phyloP scores from a whole-genome alignment of 208 protist genomes.

The Leishmania tropica region DNA sequence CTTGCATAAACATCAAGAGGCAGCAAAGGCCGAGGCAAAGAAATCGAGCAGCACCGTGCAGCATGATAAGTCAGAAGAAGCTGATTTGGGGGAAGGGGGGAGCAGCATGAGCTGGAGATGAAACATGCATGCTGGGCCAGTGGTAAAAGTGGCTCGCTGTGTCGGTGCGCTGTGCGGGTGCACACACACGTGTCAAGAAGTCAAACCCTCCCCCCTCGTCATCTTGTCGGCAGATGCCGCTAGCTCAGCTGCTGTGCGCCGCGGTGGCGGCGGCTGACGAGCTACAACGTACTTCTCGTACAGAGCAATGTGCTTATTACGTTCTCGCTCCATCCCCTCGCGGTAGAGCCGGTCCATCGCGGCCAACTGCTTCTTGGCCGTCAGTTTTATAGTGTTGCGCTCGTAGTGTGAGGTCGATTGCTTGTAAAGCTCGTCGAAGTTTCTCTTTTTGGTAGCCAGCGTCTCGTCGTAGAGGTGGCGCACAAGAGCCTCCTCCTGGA shows the following conservation, averaged over 20 bases:
- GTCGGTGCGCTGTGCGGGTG: background rate
- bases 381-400: slow-evolving; percentile 43
- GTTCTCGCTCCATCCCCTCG: slow-evolving; percentile 77
- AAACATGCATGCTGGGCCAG: background rate
- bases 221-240: slow-evolving; percentile 58
- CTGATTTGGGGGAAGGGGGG: background rate
- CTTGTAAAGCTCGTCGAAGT: slow-evolving; percentile 49
- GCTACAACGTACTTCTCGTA: slow-evolving; percentile 79
- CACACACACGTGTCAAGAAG: slow-evolving; percentile 14
- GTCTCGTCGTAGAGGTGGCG: slow-evolving; percentile 75
- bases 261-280: slow-evolving; percentile 26
- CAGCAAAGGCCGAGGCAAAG: too few relatives aligned
- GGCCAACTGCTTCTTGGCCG: slow-evolving; percentile 38
- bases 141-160: background rate
- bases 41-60: background rate
- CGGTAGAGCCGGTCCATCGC: slow-evolving; percentile 65
- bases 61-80: too few relatives aligned
- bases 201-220: slow-evolving; percentile 59
- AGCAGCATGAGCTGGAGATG: background rate
- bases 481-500: slow-evolving; percentile 59
- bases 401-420: slow-evolving; percentile 33
- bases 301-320: slow-evolving; percentile 72
- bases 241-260: slow-evolving; percentile 44
- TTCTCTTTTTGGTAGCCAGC: slow-evolving; percentile 51
- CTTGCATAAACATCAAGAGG: background rate